A percentile compares a stretch with the other conserved stretches of the same genome.
These are phyloP conservation scores for Melaleuca alternifolia DNA, from an alignment of 345 rosid genomes.

Conservation along the genomic window DNA sequence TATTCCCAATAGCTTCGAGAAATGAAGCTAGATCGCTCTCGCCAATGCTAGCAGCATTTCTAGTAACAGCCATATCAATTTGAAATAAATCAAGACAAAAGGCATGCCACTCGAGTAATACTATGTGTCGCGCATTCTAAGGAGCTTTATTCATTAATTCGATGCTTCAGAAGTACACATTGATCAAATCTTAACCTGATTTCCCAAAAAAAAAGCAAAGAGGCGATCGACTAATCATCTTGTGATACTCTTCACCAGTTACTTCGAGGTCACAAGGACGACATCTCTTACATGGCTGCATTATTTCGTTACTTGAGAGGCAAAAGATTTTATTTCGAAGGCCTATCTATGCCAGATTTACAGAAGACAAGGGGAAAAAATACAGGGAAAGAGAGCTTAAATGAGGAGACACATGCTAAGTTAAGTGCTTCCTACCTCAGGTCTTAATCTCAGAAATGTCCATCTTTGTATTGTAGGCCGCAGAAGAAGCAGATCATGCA, in stretches of 20 bases:
- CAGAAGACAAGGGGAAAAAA: neutral
- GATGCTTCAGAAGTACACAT: neutral
- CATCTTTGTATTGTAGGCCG: neutral
- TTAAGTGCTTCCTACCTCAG: neutral
- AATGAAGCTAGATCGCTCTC: neutral
- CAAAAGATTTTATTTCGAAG: neutral
- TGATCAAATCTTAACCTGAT: neutral
- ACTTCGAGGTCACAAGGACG: neutral
- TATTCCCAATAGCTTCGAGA: neutral
- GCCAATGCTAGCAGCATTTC: neutral
- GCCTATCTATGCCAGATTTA: neutral
- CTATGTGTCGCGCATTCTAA: neutral
- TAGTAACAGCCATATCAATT: neutral
- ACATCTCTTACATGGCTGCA: neutral
- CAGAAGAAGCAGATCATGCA: neutral
- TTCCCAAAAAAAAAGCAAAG: neutral
- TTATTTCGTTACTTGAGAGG: neutral
- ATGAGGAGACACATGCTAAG: neutral
- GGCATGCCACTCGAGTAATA: neutral
- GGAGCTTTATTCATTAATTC: neutral
- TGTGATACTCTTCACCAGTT: neutral
- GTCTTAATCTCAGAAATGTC: neutral
- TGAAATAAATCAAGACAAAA: neutral
- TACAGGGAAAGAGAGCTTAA: neutral
- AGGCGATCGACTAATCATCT: neutral